phyloP scores from a whole-genome alignment of 352 stramenopile species.

The Phytophthora cryptogea region DNA sequence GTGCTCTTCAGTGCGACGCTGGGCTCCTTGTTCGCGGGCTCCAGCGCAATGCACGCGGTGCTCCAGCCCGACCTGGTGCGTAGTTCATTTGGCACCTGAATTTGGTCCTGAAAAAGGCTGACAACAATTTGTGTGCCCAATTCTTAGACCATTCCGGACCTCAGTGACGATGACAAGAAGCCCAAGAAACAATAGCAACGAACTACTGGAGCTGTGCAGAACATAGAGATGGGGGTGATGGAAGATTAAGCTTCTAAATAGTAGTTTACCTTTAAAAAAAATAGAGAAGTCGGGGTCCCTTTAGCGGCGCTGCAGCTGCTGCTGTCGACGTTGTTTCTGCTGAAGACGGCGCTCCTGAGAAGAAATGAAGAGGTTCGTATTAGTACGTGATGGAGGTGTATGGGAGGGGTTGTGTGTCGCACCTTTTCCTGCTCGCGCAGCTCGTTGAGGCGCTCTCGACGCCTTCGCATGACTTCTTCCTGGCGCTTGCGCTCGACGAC shows the following conservation, averaged over 20 bases:
- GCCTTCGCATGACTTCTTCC: constrained; percentile 68
- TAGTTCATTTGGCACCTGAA: neutral
- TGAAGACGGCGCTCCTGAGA: constrained; percentile 54
- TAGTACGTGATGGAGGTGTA: neutral
- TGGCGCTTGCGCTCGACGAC: constrained; percentile 75
- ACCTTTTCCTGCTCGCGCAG: constrained; percentile 78
- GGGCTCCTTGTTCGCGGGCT: constrained; percentile 83
- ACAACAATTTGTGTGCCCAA: neutral
- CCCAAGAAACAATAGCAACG: constrained; percentile 20
- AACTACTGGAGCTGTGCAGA: neutral
- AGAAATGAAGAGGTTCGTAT: constrained; percentile 7
- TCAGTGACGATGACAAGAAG: constrained; percentile 22
- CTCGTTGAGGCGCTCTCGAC: constrained; percentile 65
- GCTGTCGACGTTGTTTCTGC: constrained; percentile 54
- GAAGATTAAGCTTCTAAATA: constrained; percentile 28
- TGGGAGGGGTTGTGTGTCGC: neutral
- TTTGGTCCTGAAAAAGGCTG: neutral
- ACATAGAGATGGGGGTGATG: neutral
- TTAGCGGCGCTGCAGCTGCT: constrained; percentile 23
- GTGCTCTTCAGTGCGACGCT: constrained; percentile 72
- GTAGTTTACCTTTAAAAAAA: constrained; percentile 24
- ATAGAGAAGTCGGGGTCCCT: constrained; percentile 12
- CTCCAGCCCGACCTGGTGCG: constrained; percentile 83
- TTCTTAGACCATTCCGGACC: constrained; percentile 54
- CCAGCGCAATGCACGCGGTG: constrained; percentile 81